Conservation (phyloP, 164 flowering plant genomes). For the Cinnamomum micranthum region DNA sequence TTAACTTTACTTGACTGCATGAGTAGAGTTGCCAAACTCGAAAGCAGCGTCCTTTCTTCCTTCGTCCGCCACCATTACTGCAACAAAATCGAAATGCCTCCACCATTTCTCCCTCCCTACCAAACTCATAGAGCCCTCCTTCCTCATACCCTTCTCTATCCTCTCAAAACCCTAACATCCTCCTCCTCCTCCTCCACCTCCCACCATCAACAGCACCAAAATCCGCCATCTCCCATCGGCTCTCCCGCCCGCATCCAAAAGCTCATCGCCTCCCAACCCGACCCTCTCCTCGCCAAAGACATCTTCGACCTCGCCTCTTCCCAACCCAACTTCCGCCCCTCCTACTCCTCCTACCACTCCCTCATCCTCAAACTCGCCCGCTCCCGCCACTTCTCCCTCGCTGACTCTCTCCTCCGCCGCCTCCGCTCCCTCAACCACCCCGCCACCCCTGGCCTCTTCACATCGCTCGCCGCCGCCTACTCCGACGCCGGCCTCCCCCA, state of each 20-base stretch:
- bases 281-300: conserved; percentile 85
- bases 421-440: conserved; percentile 28
- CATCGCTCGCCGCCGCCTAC: conserved; percentile 50
- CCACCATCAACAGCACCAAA: neutral
- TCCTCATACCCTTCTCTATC: neutral
- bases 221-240: conserved; percentile 5
- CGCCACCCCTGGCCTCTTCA: conserved; percentile 46
- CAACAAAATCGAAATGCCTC: neutral
- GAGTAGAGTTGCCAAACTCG: too few relatives aligned
- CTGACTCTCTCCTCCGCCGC: conserved; percentile 36
- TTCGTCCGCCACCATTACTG: too few relatives aligned
- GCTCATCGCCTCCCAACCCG: conserved; percentile 70
- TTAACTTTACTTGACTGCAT: too few relatives aligned
- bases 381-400: conserved; percentile 51
- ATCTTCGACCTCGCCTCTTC: conserved; percentile 74
- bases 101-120: neutral
- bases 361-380: conserved; percentile 79
- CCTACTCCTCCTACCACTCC: conserved; percentile 56
- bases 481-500: conserved; percentile 61
- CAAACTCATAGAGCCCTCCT: neutral
- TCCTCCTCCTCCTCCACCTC: neutral
- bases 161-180: neutral
- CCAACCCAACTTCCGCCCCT: conserved; percentile 67
- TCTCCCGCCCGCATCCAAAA: conserved; percentile 69
- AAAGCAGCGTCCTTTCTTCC: too few relatives aligned